Conservation (phyloP, 2,329 filamentous ascomycete genomes). For the Colletotrichum musae region DNA sequence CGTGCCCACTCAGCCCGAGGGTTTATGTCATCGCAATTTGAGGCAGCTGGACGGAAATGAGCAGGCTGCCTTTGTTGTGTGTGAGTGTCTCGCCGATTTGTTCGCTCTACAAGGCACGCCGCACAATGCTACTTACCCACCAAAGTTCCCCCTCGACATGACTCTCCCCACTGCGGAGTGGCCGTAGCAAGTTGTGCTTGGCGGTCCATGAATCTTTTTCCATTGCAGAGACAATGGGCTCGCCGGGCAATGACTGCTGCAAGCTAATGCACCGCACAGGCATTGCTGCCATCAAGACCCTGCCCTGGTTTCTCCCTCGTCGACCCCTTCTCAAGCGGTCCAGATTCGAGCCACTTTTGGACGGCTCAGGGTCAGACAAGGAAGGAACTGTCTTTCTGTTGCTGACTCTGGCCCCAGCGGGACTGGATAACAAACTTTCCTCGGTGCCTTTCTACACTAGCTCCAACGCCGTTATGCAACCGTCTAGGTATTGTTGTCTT, state of each 20-base stretch:
- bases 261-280: slow-evolving; percentile 15
- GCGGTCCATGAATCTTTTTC: background rate
- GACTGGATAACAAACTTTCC: background rate
- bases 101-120: no score
- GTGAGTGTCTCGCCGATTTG: no score
- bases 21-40: slow-evolving; percentile 4
- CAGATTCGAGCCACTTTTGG: slow-evolving; percentile 1
- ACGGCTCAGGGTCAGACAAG: background rate
- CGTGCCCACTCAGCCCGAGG: background rate
- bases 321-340: background rate
- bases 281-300: slow-evolving; percentile 5
- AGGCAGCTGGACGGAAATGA: background rate
- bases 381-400: background rate
- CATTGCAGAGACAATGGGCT: slow-evolving; percentile 6
- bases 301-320: background rate
- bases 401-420: background rate
- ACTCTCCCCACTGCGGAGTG: slow-evolving; percentile 1
- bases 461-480: background rate
- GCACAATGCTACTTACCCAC: no score
- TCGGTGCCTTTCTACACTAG: background rate
- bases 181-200: background rate
- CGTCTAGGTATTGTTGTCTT: background rate
- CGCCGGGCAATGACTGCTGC: slow-evolving; percentile 15
- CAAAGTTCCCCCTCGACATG: background rate
- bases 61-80: background rate